Conservation (phyloP, 306 rosid genomes). For the Dryas octopetala region DNA sequence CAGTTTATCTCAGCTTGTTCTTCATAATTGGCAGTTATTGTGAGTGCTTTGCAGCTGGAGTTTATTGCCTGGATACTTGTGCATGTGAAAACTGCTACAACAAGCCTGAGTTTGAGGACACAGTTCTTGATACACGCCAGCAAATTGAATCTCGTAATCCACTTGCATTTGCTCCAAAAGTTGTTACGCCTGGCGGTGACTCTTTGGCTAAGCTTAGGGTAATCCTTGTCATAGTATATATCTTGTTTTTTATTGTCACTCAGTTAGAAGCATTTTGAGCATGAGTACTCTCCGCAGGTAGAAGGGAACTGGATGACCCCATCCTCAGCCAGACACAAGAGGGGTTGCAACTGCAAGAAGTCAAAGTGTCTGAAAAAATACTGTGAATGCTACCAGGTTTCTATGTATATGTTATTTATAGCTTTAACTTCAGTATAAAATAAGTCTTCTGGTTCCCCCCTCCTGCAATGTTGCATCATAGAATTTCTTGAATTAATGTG, state of each 20-base stretch:
- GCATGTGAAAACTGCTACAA: conserved; percentile 33
- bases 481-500: not conserved
- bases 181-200: conserved; percentile 10
- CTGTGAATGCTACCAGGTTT: conserved; percentile 42
- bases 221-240: not conserved
- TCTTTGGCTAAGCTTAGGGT: conserved; percentile 26
- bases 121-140: conserved; percentile 9
- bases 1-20: conserved; percentile 16
- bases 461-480: not conserved
- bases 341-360: conserved; percentile 49
- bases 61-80: conserved; percentile 28
- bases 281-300: conserved; percentile 23
- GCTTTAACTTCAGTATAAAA: not conserved
- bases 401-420: not conserved
- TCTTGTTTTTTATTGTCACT: not conserved
- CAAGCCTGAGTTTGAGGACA: conserved; percentile 14
- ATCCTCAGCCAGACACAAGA: conserved; percentile 33
- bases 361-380: conserved; percentile 31
- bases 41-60: conserved; percentile 32
- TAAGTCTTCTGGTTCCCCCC: too few species aligned
- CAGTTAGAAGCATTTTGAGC: conserved; percentile 11
- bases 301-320: conserved; percentile 11
- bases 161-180: conserved; percentile 37
- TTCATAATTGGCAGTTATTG: conserved; percentile 40
- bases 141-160: conserved; percentile 31